Percentiles rank a stretch among this genome's conserved stretches.
Evolutionary conservation across 345 rosid species (phyloP).

Genomic region (Odontarrhena argentea): DNA sequence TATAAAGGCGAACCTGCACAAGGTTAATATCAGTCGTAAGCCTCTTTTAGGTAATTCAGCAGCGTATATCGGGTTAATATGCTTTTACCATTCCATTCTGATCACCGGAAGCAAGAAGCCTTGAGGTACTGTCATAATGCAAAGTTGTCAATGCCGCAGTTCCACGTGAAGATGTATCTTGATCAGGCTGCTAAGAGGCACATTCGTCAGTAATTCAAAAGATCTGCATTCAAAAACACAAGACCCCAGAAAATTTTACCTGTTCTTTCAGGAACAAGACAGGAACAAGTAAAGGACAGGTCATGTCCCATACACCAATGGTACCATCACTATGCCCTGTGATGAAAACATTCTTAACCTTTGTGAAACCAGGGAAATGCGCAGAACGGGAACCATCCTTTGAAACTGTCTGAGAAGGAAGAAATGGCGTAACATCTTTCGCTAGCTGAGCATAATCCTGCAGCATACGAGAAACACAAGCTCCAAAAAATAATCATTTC

Average conservation of each 20-base stretch:
- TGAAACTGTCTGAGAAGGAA: constrained; percentile 55
- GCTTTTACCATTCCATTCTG: constrained; percentile 66
- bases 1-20: constrained; percentile 72
- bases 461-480: constrained; percentile 32
- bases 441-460: constrained; percentile 63
- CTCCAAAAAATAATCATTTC: not conserved
- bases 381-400: constrained; percentile 54
- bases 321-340: constrained; percentile 89
- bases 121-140: constrained; percentile 56
- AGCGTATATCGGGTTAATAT: not conserved
- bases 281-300: constrained; percentile 68
- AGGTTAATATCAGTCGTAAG: not conserved
- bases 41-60: not conserved
- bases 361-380: constrained; percentile 66
- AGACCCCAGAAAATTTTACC: constrained; percentile 42
- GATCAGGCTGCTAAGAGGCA: constrained; percentile 64
- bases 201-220: not conserved
- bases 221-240: not conserved
- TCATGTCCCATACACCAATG: constrained; percentile 78
- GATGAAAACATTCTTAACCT: constrained; percentile 73
- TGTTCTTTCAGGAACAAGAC: constrained; percentile 70
- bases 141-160: constrained; percentile 63
- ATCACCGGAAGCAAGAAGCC: constrained; percentile 78
- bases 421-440: constrained; percentile 56
- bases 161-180: constrained; percentile 64